Percentiles rank a stretch among this genome's conserved stretches.
Conservation (phyloP, 83 land plant species). For the Thuja plicata region DNA sequence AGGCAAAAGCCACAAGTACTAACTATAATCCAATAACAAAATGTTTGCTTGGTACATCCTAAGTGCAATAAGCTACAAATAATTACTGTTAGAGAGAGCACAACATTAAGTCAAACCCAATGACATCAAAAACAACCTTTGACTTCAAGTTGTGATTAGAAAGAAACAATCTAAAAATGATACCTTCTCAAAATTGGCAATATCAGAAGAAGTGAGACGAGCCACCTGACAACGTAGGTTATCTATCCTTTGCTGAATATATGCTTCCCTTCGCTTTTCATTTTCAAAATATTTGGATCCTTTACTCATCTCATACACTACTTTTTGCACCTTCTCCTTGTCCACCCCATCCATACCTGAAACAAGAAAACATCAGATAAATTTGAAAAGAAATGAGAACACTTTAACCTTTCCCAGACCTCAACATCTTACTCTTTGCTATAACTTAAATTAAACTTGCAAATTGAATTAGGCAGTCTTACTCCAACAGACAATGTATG, state of each 20-base stretch:
- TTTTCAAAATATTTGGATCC: constrained; percentile 90
- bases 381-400: neutral
- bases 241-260: constrained; percentile 61
- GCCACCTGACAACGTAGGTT: constrained; percentile 44
- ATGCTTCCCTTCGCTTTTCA: constrained; percentile 76
- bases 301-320: constrained; percentile 94
- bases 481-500: neutral
- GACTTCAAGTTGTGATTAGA: neutral
- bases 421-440: neutral
- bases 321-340: constrained; percentile 85
- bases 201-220: constrained; percentile 42
- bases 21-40: neutral
- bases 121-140: constrained; percentile 8
- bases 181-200: constrained; percentile 67
- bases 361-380: neutral
- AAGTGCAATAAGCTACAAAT: neutral
- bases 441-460: neutral
- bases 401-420: neutral
- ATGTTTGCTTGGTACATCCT: neutral
- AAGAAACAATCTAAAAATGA: neutral
- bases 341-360: constrained; percentile 97
- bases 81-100: neutral
- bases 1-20: neutral
- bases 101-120: neutral
- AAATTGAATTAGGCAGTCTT: neutral